Percentiles rank a stretch among this genome's conserved stretches.
phyloP scores from a whole-genome alignment of 805 yeast species.

The Cyberlindnera veronae region DNA sequence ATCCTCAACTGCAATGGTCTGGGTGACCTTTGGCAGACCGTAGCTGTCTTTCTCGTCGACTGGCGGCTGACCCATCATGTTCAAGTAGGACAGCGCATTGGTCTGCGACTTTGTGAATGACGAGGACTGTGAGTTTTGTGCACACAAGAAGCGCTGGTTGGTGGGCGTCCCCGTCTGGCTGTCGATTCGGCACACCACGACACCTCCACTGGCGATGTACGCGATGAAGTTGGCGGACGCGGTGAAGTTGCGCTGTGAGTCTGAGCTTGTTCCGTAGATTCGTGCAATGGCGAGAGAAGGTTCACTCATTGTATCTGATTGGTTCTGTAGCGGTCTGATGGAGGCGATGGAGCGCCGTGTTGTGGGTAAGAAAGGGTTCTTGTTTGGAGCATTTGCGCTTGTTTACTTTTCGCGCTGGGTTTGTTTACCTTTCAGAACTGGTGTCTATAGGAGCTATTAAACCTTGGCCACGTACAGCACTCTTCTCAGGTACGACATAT shows the following conservation, averaged over 20 bases:
- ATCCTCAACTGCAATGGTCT: slow-evolving; percentile 12
- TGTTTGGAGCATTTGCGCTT: too few species aligned
- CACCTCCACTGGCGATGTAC: slow-evolving; percentile 59
- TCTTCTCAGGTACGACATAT: too few species aligned
- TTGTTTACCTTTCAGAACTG: too few species aligned
- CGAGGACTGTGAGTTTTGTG: slow-evolving; percentile 27
- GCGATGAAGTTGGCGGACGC: slow-evolving; percentile 42
- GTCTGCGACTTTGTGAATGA: slow-evolving; percentile 2
- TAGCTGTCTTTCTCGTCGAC: slow-evolving; percentile 17
- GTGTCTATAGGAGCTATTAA: too few species aligned
- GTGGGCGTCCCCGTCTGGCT: slow-evolving; percentile 18
- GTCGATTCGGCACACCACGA: slow-evolving; percentile 42
- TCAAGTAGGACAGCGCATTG: slow-evolving; percentile 15
- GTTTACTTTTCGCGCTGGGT: too few species aligned
- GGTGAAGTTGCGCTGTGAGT: slow-evolving; percentile 37
- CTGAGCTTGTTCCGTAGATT: slow-evolving; percentile 48
- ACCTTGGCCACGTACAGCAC: too few species aligned
- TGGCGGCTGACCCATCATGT: slow-evolving; percentile 11
- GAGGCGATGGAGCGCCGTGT: not conserved
- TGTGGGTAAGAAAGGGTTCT: too few species aligned
- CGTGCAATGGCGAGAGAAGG: slow-evolving; percentile 19
- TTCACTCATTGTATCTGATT: slow-evolving; percentile 12
- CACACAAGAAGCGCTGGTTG: slow-evolving; percentile 51
- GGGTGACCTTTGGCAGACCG: slow-evolving; percentile 15
- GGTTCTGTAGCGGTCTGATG: too few species aligned